Conservation (phyloP, 768 basidiomycete genomes). For the Pisolithus tinctorius region DNA sequence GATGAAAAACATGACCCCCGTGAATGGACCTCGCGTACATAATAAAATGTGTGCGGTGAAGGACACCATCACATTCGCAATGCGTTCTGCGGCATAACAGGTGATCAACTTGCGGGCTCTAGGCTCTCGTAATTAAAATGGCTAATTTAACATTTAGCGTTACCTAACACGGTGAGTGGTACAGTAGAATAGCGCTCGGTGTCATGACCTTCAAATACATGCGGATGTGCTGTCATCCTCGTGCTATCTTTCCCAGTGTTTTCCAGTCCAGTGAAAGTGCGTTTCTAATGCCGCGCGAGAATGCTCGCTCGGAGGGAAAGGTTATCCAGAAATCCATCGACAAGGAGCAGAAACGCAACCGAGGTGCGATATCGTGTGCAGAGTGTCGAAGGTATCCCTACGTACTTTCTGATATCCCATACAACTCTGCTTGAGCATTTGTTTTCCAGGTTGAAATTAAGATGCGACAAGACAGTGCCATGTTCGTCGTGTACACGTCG, state of each 20-base stretch:
- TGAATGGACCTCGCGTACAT: too few relatives aligned
- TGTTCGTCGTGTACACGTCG: conserved; percentile 59
- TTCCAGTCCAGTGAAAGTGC: not conserved
- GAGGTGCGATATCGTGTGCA: conserved; percentile 49
- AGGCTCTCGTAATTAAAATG: too few relatives aligned
- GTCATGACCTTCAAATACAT: not conserved
- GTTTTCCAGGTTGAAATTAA: conserved; percentile 49
- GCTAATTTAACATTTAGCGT: too few relatives aligned
- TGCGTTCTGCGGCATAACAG: too few relatives aligned
- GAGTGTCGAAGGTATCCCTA: conserved; percentile 52
- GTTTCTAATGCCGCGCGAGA: conserved; percentile 41
- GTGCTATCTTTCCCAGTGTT: not conserved
- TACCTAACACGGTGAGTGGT: too few relatives aligned
- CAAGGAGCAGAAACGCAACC: conserved; percentile 59
- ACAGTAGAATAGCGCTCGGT: too few relatives aligned
- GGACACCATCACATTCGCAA: too few relatives aligned
- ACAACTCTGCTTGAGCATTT: not conserved
- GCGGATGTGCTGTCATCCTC: not conserved
- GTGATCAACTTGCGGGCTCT: too few relatives aligned
- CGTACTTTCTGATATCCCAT: not conserved
- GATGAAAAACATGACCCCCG: too few relatives aligned
- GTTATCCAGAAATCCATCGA: conserved; percentile 47
- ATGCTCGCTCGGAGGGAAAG: conserved; percentile 27
- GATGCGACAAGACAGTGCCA: conserved; percentile 66
- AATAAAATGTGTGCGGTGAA: too few relatives aligned